Conservation (phyloP, 1,284 basidiomycete species). For the Ganoderma meredithae region DNA sequence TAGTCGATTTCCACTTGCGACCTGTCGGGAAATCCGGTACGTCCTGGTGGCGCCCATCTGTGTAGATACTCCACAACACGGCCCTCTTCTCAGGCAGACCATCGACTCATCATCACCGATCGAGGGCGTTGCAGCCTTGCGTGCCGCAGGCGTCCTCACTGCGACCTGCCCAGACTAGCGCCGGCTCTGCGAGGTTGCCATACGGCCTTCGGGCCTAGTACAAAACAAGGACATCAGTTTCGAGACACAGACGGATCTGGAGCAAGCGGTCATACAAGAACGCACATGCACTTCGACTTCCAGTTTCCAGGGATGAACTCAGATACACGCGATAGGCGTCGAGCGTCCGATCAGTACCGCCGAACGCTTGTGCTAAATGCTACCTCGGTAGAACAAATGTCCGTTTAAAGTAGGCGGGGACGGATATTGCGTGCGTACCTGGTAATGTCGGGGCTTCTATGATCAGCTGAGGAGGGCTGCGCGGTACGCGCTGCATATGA, state of each 20-base stretch:
- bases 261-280: not conserved
- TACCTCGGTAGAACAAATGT: slow-evolving; percentile 8
- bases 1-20: not conserved
- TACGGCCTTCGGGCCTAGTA: slow-evolving; percentile 21
- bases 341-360: slow-evolving; percentile 27
- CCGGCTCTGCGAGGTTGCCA: slow-evolving; percentile 21
- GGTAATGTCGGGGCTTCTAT: slow-evolving; percentile 11
- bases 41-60: slow-evolving; percentile 11
- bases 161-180: slow-evolving; percentile 18
- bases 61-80: slow-evolving; percentile 23
- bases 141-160: slow-evolving; percentile 16
- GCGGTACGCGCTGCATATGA: not conserved
- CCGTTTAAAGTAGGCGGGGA: slow-evolving; percentile 5
- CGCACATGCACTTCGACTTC: slow-evolving; percentile 12
- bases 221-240: slow-evolving; percentile 23
- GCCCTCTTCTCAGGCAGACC: not conserved
- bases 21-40: not conserved
- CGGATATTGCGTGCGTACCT: slow-evolving; percentile 4
- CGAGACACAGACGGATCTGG: slow-evolving; percentile 15
- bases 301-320: slow-evolving; percentile 25
- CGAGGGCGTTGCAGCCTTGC: slow-evolving; percentile 11
- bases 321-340: slow-evolving; percentile 32
- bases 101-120: slow-evolving; percentile 13
- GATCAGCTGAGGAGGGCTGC: slow-evolving; percentile 8
- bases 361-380: slow-evolving; percentile 11